Conservation (phyloP, 305 asterid genomes). For the Rubia tinctorum region DNA sequence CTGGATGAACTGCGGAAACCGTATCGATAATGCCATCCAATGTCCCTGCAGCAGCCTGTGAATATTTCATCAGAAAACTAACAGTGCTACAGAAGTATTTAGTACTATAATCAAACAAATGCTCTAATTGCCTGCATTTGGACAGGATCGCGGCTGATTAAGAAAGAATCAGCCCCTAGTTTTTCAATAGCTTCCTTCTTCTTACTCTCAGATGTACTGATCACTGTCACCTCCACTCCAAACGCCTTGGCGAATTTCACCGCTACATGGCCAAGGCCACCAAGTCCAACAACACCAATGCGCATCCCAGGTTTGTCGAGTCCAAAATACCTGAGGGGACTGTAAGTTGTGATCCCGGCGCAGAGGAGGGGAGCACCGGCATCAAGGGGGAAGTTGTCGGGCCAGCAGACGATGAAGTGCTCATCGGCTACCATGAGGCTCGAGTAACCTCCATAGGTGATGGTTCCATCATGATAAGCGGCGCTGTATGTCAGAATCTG, state of each 20-base stretch:
- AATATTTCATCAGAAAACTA: neutral
- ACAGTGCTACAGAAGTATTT: too few species aligned
- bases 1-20: conserved; percentile 19
- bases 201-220: conserved; percentile 20
- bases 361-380: conserved; percentile 25
- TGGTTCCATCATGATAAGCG: conserved; percentile 28
- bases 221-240: conserved; percentile 20
- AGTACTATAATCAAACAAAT: too few species aligned
- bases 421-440: conserved; percentile 20
- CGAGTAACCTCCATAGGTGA: conserved; percentile 21
- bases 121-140: conserved; percentile 15
- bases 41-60: conserved; percentile 27
- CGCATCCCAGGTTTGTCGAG: conserved; percentile 20
- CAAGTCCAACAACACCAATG: conserved; percentile 26
- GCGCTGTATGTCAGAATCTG: conserved; percentile 26
- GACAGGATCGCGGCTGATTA: conserved; percentile 16
- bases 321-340: conserved; percentile 21
- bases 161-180: conserved; percentile 16
- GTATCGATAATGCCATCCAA: conserved; percentile 19
- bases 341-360: conserved; percentile 25
- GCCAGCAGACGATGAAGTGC: conserved; percentile 20
- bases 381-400: conserved; percentile 20
- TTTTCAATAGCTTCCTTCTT: conserved; percentile 16
- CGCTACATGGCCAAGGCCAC: conserved; percentile 27
- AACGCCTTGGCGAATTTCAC: conserved; percentile 28